phyloP scores from a whole-genome alignment of 371 early-diverging fungal species.

The Conidiobolus incongruus region DNA sequence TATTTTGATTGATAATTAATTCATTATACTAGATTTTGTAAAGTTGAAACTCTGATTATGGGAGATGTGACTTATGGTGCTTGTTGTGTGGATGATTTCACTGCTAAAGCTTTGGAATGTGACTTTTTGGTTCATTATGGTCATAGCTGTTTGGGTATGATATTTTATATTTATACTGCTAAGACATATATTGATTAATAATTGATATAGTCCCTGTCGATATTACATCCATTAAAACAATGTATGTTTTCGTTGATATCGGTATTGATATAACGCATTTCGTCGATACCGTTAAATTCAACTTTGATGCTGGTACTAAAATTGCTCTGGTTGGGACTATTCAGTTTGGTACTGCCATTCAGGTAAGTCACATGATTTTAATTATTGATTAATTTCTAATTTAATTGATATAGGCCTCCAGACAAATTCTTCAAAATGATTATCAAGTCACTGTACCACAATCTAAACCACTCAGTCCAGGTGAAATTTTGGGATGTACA shows the following conservation, averaged over 20 bases:
- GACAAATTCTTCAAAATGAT: slow-evolving; percentile 28
- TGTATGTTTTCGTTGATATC: slow-evolving; percentile 99
- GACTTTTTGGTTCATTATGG: slow-evolving; percentile 99
- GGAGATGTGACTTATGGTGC: slow-evolving; percentile 99
- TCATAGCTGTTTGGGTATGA: slow-evolving; percentile 83
- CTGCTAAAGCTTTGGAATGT: slow-evolving; percentile 78
- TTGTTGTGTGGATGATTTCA: slow-evolving; percentile 98
- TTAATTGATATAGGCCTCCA: slow-evolving; percentile 18
- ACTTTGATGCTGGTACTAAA: slow-evolving; percentile 46
- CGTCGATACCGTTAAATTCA: slow-evolving; percentile 60
- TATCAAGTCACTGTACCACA: slow-evolving; percentile 68
- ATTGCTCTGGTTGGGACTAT: slow-evolving; percentile 89
- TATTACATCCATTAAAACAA: slow-evolving; percentile 78
- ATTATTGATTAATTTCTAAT: not conserved
- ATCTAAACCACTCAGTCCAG: slow-evolving; percentile 86
- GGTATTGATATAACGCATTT: slow-evolving; percentile 89
- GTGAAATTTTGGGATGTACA: slow-evolving; percentile 99
- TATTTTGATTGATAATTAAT: not conserved
- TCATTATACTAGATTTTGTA: slow-evolving; percentile 32
- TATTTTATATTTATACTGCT: not conserved
- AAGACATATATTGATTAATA: not conserved
- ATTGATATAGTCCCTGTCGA: slow-evolving; percentile 67
- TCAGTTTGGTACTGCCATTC: slow-evolving; percentile 87
- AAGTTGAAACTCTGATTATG: slow-evolving; percentile 87
- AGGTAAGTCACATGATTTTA: slow-evolving; percentile 18